Evolutionary conservation across 2,329 filamentous ascomycete genomes (phyloP).

Genomic region (Sporothrix sp.): DNA sequence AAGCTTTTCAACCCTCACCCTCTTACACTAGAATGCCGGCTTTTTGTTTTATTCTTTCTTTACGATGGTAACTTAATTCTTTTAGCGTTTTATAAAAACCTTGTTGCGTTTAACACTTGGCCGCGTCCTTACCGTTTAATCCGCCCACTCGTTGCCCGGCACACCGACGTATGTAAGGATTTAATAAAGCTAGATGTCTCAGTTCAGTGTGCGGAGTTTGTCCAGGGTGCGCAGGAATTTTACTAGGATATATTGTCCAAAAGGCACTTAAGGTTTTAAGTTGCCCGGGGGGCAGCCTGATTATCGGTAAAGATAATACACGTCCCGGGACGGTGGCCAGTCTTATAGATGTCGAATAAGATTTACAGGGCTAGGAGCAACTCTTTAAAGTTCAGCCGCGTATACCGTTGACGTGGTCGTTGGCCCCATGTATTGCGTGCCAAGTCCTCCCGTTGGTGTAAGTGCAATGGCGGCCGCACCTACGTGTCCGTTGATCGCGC

Average conservation of each 20-base stretch:
- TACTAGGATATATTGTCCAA: neutral
- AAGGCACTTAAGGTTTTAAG: neutral
- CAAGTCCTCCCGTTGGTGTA: neutral
- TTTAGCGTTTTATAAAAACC: too few species aligned
- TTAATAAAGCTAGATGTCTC: neutral
- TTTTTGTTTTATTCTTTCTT: too few species aligned
- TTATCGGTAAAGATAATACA: neutral
- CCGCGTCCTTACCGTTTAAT: too few species aligned
- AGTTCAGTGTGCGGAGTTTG: neutral
- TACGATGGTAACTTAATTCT: too few species aligned
- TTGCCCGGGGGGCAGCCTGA: neutral
- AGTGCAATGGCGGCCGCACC: neutral
- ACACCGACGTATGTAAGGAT: neutral
- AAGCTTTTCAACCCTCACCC: too few species aligned
- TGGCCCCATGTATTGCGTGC: neutral
- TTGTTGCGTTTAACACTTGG: too few species aligned
- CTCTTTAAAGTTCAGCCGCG: neutral
- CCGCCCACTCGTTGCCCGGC: neutral
- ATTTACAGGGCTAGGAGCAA: neutral
- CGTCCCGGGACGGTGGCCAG: neutral
- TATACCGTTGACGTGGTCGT: neutral
- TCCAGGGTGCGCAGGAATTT: neutral
- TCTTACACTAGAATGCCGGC: too few species aligned
- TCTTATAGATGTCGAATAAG: neutral
- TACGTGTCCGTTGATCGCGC: neutral